These are phyloP conservation scores for Tuber umbilicatum DNA, from an alignment of 495 filamentous ascomycete genomes.

Conservation along the genomic window DNA sequence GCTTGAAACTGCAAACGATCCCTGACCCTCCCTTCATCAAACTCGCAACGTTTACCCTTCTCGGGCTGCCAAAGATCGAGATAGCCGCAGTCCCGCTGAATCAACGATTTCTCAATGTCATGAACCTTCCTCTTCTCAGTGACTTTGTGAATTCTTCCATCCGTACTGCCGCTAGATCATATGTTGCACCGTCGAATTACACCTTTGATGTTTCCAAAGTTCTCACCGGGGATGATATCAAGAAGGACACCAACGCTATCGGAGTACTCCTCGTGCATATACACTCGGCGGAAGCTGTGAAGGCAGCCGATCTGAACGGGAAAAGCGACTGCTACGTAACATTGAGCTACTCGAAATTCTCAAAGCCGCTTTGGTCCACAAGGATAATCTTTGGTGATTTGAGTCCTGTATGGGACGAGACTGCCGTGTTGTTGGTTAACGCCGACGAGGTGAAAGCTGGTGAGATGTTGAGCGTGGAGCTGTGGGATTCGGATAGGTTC, in stretches of 20 bases:
- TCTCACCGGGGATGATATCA: conserved; percentile 68
- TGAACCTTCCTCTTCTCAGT: conserved; percentile 64
- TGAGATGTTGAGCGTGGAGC: conserved; percentile 59
- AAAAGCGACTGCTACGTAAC: conserved; percentile 63
- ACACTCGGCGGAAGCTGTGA: conserved; percentile 58
- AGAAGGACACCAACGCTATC: conserved; percentile 59
- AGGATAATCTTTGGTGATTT: conserved; percentile 58
- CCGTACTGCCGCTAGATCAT: conserved; percentile 62
- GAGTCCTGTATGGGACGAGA: conserved; percentile 64
- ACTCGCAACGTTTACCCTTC: conserved; percentile 62
- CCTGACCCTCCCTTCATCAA: conserved; percentile 68
- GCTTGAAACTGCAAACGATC: conserved; percentile 59
- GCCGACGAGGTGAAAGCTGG: conserved; percentile 64
- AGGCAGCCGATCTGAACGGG: conserved; percentile 60
- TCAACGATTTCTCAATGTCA: conserved; percentile 60
- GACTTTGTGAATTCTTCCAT: conserved; percentile 67
- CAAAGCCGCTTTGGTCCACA: conserved; percentile 59
- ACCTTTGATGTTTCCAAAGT: conserved; percentile 67
- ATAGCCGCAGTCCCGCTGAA: conserved; percentile 61
- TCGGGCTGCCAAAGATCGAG: conserved; percentile 70
- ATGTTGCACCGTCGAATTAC: conserved; percentile 66
- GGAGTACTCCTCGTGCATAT: conserved; percentile 62
- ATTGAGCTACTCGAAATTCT: conserved; percentile 69
- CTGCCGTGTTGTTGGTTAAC: conserved; percentile 56
- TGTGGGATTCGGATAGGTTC: conserved; percentile 65